phyloP scores from a whole-genome alignment of 805 yeast species.

The Metschnikowia gelsemii region DNA sequence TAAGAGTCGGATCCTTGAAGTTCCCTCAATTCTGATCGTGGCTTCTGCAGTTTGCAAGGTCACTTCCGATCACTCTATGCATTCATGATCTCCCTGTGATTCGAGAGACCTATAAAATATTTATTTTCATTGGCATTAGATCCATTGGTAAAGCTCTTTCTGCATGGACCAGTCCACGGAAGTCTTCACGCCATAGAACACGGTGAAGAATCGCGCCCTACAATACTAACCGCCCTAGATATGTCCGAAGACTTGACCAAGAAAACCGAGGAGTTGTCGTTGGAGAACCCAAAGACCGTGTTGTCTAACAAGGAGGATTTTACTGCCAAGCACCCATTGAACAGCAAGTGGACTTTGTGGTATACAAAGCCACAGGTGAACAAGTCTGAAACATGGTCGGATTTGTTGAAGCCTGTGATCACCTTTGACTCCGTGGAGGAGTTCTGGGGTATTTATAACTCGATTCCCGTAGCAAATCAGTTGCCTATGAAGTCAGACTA shows the following conservation, averaged over 20 bases:
- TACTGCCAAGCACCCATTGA: constrained; percentile 83
- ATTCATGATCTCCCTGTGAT: too few species aligned
- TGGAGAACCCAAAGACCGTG: constrained; percentile 47
- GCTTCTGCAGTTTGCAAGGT: too few species aligned
- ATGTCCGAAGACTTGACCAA: constrained; percentile 48
- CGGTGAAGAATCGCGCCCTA: background rate
- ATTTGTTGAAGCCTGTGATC: constrained; percentile 87
- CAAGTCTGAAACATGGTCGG: constrained; percentile 83
- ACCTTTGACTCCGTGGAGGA: constrained; percentile 94
- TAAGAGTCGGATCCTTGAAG: background rate
- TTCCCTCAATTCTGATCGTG: too few species aligned
- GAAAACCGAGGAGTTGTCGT: constrained; percentile 44
- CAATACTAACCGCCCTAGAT: constrained; percentile 18
- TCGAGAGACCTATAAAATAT: too few species aligned
- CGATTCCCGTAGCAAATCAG: constrained; percentile 88
- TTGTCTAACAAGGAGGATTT: constrained; percentile 62
- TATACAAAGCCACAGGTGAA: constrained; percentile 90
- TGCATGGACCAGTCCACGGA: too few species aligned
- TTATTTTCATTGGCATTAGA: too few species aligned
- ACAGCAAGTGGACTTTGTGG: constrained; percentile 94
- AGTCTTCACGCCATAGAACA: background rate
- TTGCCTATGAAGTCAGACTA: constrained; percentile 91
- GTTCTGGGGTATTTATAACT: constrained; percentile 96
- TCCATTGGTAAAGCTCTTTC: too few species aligned
- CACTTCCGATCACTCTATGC: too few species aligned